Evolutionary conservation across 768 basidiomycete species (phyloP), one percentile per base, ranked within the genome.

Genomic region (Cubamyces lactineus): DNA sequence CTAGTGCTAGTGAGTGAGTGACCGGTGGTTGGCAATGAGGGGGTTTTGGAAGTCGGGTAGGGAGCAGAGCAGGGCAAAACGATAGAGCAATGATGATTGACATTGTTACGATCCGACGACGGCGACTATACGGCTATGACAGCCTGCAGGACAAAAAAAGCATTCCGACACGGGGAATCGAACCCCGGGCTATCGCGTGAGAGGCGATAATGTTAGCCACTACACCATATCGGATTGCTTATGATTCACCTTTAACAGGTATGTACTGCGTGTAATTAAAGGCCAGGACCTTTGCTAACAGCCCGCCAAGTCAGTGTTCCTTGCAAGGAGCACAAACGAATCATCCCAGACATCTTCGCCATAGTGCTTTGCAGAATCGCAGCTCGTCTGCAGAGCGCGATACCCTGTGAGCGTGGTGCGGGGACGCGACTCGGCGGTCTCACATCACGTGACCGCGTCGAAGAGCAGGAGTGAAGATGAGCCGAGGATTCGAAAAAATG

Each of bases 141-240:
- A n/a, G n/a, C n/a, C n/a, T n/a, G n/a, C n/a, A n/a, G n/a, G n/a
- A 28, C 28, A 7, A 28, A 3, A 53, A 53, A 53, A 53, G 43
- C 15, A 13, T 53, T 53, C 53, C 53, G 53, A 53, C 53, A 53
- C 53, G 53, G 53, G 53, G 53, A 53, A 53, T 53, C 53, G 53
- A 53, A 53, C 53, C 53, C 51, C 51, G 51, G 51, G 51, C 51
- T 53, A 53, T 53, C 51, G 51, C 51, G 51, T 53, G 51, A 53
- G 53, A 53, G 53, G 53, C 53, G 53, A 53, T 53, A 53, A 53
- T 53, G 53, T 53, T 53, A 53, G 53, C 53, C 53, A 53, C 53
- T 53, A 53, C 53, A 53, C 53, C 53, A 53, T 53, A 53, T 53
- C 53, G 53, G 53, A 53, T 53, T 23, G 11, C 16, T 15, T 26